Evolutionary conservation across 1,284 basidiomycete species (phyloP), one percentile per base, ranked within the genome.

Genomic region (Microbotryum intermedium): DNA sequence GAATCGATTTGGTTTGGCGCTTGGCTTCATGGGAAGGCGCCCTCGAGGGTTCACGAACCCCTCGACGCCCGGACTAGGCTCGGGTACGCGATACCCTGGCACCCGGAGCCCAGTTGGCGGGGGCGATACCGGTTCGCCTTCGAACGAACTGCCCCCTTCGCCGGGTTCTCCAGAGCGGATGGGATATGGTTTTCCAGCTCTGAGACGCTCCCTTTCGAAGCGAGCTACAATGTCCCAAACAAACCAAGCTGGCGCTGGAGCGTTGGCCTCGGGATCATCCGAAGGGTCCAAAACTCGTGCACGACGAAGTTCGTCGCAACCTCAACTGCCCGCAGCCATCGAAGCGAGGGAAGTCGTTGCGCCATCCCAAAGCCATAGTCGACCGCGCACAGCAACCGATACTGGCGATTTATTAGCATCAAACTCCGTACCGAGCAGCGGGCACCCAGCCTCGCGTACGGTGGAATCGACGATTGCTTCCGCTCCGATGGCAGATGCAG

Each of bases 131-230:
- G 49, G 47, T 2, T 67, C 65, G 30, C 65, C 65, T 3, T 29
- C 20, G 4, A 29, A 20, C 7, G 65, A 67, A 25, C 50, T 55
- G 8, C 65, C 66, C 11, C 63, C 66, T 9, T 60, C 58, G 4
- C 63, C 63, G 10, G 57, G 55, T 1, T 59, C 61, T 29, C 44
- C 39, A 7, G 47, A 60, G 9, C 26, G 48, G 11, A 28, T 49
- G 28, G 49, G 64, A 16, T 68, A 68, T 48, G 66, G 66, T 1
- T 66, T 68, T 26, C 66, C 66, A 4, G 64, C 61, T 4, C 29
- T 68, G 23, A 51, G 64, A 39, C 29, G 66, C 20, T 46, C 61
- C 18, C 50, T 68, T 4, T 64, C 61, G 28, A 68, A 65, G 56
- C 51, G 66, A 6, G 42, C 58, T 28, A 50, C 4, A 20, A 53